Evolutionary conservation across 2,329 filamentous ascomycete species (phyloP), one percentile per base, ranked within the genome.

Genomic region (Cordyceps militaris): DNA sequence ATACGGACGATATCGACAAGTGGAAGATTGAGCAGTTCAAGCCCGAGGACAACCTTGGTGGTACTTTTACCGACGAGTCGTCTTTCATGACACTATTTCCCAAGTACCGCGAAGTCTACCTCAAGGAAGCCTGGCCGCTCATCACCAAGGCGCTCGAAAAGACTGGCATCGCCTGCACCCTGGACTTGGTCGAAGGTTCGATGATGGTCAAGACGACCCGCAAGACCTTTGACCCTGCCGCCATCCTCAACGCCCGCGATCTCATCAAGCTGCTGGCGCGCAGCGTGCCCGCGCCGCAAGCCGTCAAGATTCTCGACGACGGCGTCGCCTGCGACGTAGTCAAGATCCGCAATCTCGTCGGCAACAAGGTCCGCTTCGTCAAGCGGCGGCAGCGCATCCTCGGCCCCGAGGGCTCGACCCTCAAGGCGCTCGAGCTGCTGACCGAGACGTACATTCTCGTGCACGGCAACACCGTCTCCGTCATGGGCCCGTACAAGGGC

Each of bases 121-220:
- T 99, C 57, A 91, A 89, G 69, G 90, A 96, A 70, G 87, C 88
- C 66, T 99, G 94, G 94, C 91, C 93, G 3, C 81, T 95, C 47
- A 84, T 99, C 59, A 97, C 91, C 28, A 87, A 88, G 66, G 81
- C 89, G 0, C 84, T 99, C 60, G 89, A 96, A 67, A 95, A 94
- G 73, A 79, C 82, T 58, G 91, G 92, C 63, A 91, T 99, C 48
- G 90, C 89, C 44, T 97, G 93, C 70, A 92, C 89, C 9, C 84
- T 99, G 26, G 93, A 99, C 76, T 79, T 99, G 71, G 88, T 97
- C 4, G 92, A 97, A 71, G 94, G 94, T 69, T 91, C 86, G 70
- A 97, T 97, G 93, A 92, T 89, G 0, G 93, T 97, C 63, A 95
- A 93, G 74, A 97, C 94, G 24, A 97, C 93, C 2, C 80, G 88